A percentile compares a stretch with the other conserved stretches of the same genome.
Evolutionary conservation across 2,329 filamentous ascomycete genomes (phyloP).

Genomic region (Colletotrichum gigasporum): DNA sequence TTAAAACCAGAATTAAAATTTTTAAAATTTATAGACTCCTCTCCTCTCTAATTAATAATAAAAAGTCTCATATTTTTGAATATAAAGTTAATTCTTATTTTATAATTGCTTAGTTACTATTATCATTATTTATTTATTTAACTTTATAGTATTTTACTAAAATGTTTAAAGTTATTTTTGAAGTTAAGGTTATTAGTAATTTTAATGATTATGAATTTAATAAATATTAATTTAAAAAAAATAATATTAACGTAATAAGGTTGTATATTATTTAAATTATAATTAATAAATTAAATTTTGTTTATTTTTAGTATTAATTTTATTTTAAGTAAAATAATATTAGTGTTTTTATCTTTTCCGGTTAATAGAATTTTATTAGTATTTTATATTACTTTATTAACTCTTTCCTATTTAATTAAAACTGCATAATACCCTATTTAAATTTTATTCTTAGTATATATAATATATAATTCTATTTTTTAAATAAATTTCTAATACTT

Average conservation of each 20-base stretch:
- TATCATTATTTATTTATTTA: too few relatives aligned
- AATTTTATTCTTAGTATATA: background rate
- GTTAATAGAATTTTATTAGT: background rate
- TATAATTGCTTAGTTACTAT: too few relatives aligned
- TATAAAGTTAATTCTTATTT: too few relatives aligned
- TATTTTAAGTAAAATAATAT: background rate
- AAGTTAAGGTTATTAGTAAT: conserved; percentile 8
- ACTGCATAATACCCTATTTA: background rate
- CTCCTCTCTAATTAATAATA: too few relatives aligned
- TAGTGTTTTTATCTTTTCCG: background rate
- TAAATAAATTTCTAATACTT: background rate
- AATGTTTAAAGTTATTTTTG: too few relatives aligned
- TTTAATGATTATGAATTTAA: background rate
- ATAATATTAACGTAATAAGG: background rate
- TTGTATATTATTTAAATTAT: background rate
- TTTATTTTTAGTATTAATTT: background rate
- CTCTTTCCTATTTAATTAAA: background rate
- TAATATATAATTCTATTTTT: background rate
- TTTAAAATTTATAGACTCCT: too few relatives aligned
- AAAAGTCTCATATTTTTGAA: too few relatives aligned
- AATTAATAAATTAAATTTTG: background rate
- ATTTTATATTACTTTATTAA: background rate
- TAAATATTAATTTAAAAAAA: background rate
- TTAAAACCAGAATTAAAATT: too few relatives aligned
- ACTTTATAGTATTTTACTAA: too few relatives aligned